Base-by-base conservation (phyloP, 352 stramenopile species). In the Globisporangium mamillatum region DNA sequence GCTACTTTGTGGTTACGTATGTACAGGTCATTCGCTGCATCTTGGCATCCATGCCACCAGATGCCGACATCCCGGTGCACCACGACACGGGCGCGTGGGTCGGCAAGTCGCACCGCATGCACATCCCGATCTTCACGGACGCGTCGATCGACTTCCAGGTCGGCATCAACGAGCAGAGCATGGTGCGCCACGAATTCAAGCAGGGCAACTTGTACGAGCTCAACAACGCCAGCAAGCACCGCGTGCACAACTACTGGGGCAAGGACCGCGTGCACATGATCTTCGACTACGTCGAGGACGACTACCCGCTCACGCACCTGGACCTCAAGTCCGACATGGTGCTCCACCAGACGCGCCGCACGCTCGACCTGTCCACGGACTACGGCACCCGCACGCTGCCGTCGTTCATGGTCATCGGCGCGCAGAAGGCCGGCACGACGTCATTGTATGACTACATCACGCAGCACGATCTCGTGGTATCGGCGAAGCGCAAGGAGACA, bases 81-180 rank as follows among this genome's bases (percentile, higher is more conserved):
- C 96, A 99, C 72, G 98, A 99, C 82, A 99, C 95, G 12, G 98
- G 98, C 14, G 88, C 92, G 64, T 99, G 98, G 98, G 97, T 99
- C 10, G 81, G 84, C 68, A 84, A 97, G 66, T 98, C 97, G 24
- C 97, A 99, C 79, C 92, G 98, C 54, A 94, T 99, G 71, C 97
- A 99, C 78, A 93, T 99, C 60, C 95, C 98, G 8, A 92, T 99
- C 67, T 89, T 98, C 63, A 98, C 98, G 22, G 80, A 84, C 65
- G 68, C 80, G 4, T 60, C 81, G 6, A 80, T 96, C 54, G 88
- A 94, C 60, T 96, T 96, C 36, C 76, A 86, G 61, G 93, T 97
- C 59, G 97, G 97, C 9, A 76, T 84, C 8, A 92, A 90, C 29
- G 78, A 91, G 55, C 66, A 97, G 8, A 76, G 65, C 20, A 92